Percentiles rank a stretch among this genome's conserved stretches.
Evolutionary conservation across 108 stramenopile genomes (phyloP).

Genomic region (Cylindrotheca fusiformis): DNA sequence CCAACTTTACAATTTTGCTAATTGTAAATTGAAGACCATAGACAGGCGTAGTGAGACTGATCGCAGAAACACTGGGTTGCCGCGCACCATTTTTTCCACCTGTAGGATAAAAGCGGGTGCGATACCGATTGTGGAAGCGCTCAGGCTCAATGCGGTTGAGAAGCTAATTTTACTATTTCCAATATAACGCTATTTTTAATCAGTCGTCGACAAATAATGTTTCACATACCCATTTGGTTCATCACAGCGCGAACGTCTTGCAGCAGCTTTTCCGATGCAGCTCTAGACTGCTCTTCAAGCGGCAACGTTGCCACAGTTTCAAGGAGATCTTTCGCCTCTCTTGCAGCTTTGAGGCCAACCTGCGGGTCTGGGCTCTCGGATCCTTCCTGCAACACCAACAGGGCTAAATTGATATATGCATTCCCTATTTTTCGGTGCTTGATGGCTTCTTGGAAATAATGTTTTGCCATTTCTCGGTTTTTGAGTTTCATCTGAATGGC

Average conservation of each 20-base stretch:
- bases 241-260: neutral
- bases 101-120: no score
- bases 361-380: neutral
- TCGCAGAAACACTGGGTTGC: no score
- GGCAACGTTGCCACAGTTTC: neutral
- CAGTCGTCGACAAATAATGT: no score
- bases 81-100: no score
- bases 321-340: neutral
- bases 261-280: neutral
- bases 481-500: conserved; percentile 16
- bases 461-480: conserved; percentile 13
- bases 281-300: neutral
- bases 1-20: no score
- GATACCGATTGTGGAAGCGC: no score
- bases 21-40: no score
- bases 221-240: neutral
- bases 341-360: neutral
- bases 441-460: conserved; percentile 20
- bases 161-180: no score
- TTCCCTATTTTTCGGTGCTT: conserved; percentile 22
- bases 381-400: conserved; percentile 25
- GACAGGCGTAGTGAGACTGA: no score
- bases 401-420: conserved; percentile 35
- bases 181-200: no score
- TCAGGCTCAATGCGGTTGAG: no score